Evolutionary conservation across 2,329 filamentous ascomycete genomes (phyloP).

Genomic region (Penicillium sp.): DNA sequence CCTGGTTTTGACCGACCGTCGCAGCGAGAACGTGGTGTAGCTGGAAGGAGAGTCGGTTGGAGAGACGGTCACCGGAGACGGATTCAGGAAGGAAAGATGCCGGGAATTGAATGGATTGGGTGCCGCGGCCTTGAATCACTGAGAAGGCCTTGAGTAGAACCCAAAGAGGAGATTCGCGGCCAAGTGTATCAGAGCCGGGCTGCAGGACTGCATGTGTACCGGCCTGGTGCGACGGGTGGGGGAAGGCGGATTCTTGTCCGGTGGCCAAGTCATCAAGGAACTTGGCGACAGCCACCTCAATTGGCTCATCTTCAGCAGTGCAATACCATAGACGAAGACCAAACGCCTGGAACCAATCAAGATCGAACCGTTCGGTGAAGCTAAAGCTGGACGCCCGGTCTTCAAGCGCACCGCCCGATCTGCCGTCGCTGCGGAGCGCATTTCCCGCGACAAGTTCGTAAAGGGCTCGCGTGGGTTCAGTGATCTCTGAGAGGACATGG

Average conservation of each 20-base stretch:
- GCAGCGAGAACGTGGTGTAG: slow-evolving; percentile 65
- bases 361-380: slow-evolving; percentile 76
- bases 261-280: slow-evolving; percentile 73
- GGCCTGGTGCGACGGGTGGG: slow-evolving; percentile 69
- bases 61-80: slow-evolving; percentile 69
- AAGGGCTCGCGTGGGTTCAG: slow-evolving; percentile 75
- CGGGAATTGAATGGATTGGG: slow-evolving; percentile 54
- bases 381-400: slow-evolving; percentile 77
- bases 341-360: slow-evolving; percentile 94
- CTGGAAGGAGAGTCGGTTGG: slow-evolving; percentile 80
- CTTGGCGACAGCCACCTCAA: slow-evolving; percentile 68
- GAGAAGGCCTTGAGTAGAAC: slow-evolving; percentile 80
- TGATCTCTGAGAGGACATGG: slow-evolving; percentile 83
- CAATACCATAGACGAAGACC: slow-evolving; percentile 89
- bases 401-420: slow-evolving; percentile 67
- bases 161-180: slow-evolving; percentile 76
- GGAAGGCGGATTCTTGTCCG: slow-evolving; percentile 66
- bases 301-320: slow-evolving; percentile 63
- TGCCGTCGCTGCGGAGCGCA: slow-evolving; percentile 76
- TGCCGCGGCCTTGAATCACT: slow-evolving; percentile 32
- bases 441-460: slow-evolving; percentile 90
- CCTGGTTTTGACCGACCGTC: slow-evolving; percentile 45
- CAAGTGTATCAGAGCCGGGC: slow-evolving; percentile 55
- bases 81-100: slow-evolving; percentile 73
- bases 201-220: slow-evolving; percentile 59